Base-by-base conservation (phyloP, 1,139 yeast genomes). In the Candida sanyaensis region DNA sequence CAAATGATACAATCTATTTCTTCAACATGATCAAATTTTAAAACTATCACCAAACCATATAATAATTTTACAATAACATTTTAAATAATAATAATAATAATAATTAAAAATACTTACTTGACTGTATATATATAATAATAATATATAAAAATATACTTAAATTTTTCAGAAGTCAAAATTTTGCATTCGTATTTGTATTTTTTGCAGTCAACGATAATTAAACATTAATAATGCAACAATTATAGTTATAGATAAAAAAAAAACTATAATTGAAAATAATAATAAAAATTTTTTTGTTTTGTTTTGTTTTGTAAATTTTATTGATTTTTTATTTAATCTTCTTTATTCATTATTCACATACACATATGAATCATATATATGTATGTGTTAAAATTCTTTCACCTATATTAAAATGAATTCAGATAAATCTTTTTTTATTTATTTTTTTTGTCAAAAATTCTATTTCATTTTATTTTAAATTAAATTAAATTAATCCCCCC, bases 161-260 rank as follows among this genome's bases (percentile, higher is more conserved):
- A 17, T 17, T 17, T 17, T 17, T n/a, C n/a, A n/a, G 21, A 17
- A 17, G 21, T 17, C 21, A n/a, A n/a, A n/a, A n/a, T n/a, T n/a
- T n/a, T n/a, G n/a, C n/a, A n/a, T n/a, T n/a, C n/a, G n/a, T n/a
- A 17, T 17, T 17, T 17, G n/a, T n/a, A n/a, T 17, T 17, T 17
- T 17, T 17, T 17, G 21, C 3, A 17, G 21, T 6, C 28, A 26
- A 26, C 28, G 4, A 8, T 26, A 6, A 26, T 10, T 32, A 42
- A 36, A 42, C 37, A 41, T 34, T 33, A 34, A 26, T 32, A 34
- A 29, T 37, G 41, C 41, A 37, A 37, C 21, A 17, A 27, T 27
- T 6, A 26, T 2, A 6, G 6, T 26, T 6, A 26, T 26, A 26
- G 9, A 6, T 26, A 36, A 11, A 36, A 36, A 36, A 11, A 36